These are phyloP conservation scores for Terfezia claveryi DNA, from an alignment of 495 filamentous ascomycete genomes.

Conservation along the genomic window DNA sequence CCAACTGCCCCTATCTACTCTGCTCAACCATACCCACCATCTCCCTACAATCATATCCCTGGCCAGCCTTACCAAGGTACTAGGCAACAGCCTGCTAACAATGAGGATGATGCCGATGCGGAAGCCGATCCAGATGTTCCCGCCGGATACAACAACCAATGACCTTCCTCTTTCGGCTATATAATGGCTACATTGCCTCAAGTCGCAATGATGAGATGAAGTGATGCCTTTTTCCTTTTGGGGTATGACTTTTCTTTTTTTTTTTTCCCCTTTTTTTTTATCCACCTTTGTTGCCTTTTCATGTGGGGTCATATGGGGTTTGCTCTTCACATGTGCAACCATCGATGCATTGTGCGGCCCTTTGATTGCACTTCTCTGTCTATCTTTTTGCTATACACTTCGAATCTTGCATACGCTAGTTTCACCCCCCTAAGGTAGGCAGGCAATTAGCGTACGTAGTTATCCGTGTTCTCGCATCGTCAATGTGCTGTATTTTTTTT, in stretches of 20 bases:
- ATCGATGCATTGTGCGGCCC: not conserved
- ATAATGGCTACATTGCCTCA: not conserved
- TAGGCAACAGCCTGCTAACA: not conserved
- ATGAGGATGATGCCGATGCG: not conserved
- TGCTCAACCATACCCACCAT: not conserved
- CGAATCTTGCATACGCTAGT: not conserved
- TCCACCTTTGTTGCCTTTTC: not conserved
- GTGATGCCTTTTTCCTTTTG: not conserved
- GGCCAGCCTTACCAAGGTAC: not conserved
- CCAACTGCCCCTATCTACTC: not conserved
- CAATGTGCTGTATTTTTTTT: too few relatives aligned
- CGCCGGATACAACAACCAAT: not conserved
- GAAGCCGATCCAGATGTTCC: not conserved
- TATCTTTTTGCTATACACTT: not conserved
- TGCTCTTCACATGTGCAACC: too few relatives aligned
- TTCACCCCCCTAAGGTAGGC: too few relatives aligned
- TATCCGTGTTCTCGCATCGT: too few relatives aligned
- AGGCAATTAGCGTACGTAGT: too few relatives aligned
- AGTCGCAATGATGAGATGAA: not conserved
- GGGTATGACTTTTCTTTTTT: not conserved
- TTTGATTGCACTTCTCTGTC: not conserved
- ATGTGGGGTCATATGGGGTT: not conserved
- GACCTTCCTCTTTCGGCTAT: not conserved
- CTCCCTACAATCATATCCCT: not conserved
- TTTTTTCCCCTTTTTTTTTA: not conserved